phyloP scores from a whole-genome alignment of 495 filamentous ascomycete species.

The Trichocladium antarcticum region DNA sequence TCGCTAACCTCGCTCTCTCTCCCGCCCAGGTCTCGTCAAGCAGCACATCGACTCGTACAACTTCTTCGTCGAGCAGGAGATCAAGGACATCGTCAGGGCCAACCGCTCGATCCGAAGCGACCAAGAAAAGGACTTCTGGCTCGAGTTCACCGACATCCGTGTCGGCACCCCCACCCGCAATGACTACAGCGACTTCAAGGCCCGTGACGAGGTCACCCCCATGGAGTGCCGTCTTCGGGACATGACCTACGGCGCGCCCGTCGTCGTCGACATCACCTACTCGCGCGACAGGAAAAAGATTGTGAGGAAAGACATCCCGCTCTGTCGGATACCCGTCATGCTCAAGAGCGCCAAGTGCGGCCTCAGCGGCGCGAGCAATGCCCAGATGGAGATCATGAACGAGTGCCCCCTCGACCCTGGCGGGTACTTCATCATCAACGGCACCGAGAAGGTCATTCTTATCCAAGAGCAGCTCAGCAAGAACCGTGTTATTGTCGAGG shows the following conservation, averaged over 20 bases:
- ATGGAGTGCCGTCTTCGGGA: constrained; percentile 94
- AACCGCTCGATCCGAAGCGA: constrained; percentile 80
- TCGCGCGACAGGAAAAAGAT: constrained; percentile 62
- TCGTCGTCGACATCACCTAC: constrained; percentile 81
- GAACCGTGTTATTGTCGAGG: constrained; percentile 95
- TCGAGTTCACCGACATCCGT: constrained; percentile 82
- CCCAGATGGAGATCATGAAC: constrained; percentile 73
- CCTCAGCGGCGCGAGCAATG: constrained; percentile 64
- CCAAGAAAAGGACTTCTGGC: constrained; percentile 73
- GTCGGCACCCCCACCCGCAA: constrained; percentile 66
- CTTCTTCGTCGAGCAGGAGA: constrained; percentile 85
- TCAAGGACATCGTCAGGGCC: constrained; percentile 89
- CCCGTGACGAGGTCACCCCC: constrained; percentile 59
- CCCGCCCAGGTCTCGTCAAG: constrained; percentile 24
- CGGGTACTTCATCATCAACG: constrained; percentile 84
- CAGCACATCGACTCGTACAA: constrained; percentile 95
- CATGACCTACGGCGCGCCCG: constrained; percentile 87
- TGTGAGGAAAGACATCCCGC: constrained; percentile 55
- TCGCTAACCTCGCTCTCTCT: not conserved
- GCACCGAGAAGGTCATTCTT: constrained; percentile 92
- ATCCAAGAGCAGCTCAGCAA: constrained; percentile 98
- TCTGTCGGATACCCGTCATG: constrained; percentile 93
- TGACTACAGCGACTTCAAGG: constrained; percentile 53
- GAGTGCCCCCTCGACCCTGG: constrained; percentile 95
- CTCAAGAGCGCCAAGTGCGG: constrained; percentile 88